Base-by-base conservation (phyloP, 805 yeast genomes). In the Candida taoyuanica region DNA sequence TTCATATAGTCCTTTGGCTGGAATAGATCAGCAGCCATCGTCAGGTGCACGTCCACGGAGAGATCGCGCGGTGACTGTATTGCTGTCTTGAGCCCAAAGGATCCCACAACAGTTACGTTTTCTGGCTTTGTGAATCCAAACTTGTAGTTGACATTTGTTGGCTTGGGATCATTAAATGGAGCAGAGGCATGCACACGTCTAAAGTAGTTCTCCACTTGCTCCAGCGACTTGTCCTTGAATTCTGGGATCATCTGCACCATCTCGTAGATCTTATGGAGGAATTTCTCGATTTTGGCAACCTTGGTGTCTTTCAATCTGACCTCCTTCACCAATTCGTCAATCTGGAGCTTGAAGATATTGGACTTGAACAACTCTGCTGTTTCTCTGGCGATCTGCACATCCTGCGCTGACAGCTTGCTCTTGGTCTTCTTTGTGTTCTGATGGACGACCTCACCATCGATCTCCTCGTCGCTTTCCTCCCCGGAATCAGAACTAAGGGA, bases 311-410 rank as follows among this genome's bases (percentile, higher is more conserved):
- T 84, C 29, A 89, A 60, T 50, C 77, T 75, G 29, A 91, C 74
- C 60, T 91, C 98, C 49, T 77, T 75, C 50, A 93, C 66, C 29
- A 93, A 67, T 58, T 89, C 98, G 62, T 89, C 98, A 44, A 93
- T 88, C 65, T 93, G 96, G 41, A 93, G 64, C 60, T 93, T 93
- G 78, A 93, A 91, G 39, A 93, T 88, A 62, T 89, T 93, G 7
- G 96, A 87, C 56, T 89, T 87, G 76, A 89, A 93, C 32, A 91
- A 65, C 59, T 89, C 97, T 1, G 95, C 93, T 1, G 97, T 85
- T 59, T 89, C 97, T 52, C 95, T 74, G 1, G 96, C 96, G 3
- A 84, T 73, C 52, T 91, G 96, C 32, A 91, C 78, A 42, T 93
- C 96, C 50, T 86, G 89, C 0, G 93, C 79, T 0, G 84, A 65